Evolutionary conservation across 1,284 basidiomycete genomes (phyloP), one percentile per base, ranked within the genome.

Genomic region (Porodaedalea pini): DNA sequence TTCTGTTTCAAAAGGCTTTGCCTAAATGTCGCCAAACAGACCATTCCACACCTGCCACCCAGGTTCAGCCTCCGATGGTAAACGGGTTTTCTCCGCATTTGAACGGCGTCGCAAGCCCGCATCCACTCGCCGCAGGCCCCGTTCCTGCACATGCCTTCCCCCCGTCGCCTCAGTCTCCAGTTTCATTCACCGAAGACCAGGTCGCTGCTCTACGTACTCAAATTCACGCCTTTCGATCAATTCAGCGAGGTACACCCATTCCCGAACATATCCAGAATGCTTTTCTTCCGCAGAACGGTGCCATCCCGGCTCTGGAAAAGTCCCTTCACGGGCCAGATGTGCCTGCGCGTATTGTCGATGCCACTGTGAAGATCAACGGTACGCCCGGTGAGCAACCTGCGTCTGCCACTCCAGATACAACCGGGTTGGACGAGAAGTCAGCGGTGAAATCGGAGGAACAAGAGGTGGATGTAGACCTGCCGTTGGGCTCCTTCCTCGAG

Each of bases 221-320:
- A 69, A 92, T 98, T 45, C 82, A 88, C 58, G 92, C 95, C 0
- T 97, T 90, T 77, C 93, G 93, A 68, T 82, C 89, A 60, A 81
- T 98, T 61, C 79, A 80, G 19, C 84, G 87, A 25, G 92, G 92
- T 51, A 71, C 88, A 36, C 87, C 94, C 3, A 78, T 98, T 39
- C 92, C 96, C 13, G 82, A 90, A 2, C 74, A 83, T 61, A 70
- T 98, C 21, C 90, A 92, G 64, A 81, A 88, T 57, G 89, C 91
- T 8, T 86, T 96, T 51, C 81, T 81, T 17, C 76, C 83, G 11
- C 79, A 82, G 47, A 84, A 80, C 62, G 76, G 75, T 36, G 77
- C 80, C 54, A 75, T 82, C 11, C 73, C 77, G 10, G 83, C 87
- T 56, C 74, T 90, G 23, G 84, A 90, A 66, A 84, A 82, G 66